A percentile compares a stretch with the other conserved stretches of the same genome.
Conservation (phyloP, 169 alveolate species). For the Plasmodium ovale region DNA sequence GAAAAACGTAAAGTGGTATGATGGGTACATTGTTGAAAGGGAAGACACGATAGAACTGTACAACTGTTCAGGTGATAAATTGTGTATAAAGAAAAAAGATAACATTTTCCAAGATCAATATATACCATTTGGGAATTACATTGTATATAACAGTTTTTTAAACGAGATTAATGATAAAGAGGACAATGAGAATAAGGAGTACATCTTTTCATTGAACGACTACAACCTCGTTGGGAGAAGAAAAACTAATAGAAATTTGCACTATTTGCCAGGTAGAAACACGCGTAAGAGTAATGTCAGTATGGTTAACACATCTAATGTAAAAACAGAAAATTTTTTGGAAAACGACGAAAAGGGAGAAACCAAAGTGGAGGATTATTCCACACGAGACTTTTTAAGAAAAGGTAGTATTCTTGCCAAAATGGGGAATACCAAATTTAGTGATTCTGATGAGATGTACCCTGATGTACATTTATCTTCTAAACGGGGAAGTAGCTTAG, state of each 20-base stretch:
- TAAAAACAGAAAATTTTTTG: no score
- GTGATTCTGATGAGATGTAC: no score
- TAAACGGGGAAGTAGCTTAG: no score
- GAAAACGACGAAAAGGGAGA: no score
- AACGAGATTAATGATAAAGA: not conserved
- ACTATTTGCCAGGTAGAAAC: no score
- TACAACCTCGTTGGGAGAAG: not conserved
- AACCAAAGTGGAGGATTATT: no score
- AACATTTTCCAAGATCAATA: constrained; percentile 23
- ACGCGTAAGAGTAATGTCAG: no score
- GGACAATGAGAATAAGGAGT: not conserved
- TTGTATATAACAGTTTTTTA: constrained; percentile 37
- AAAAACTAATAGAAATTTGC: not conserved
- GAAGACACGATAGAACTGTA: constrained; percentile 18
- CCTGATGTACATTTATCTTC: no score
- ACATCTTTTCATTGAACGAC: not conserved
- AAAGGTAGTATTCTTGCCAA: no score
- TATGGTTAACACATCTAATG: no score
- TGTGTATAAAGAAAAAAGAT: not conserved
- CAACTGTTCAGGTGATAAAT: constrained; percentile 7
- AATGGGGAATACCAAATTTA: no score
- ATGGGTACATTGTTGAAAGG: constrained; percentile 26
- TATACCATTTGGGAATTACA: constrained; percentile 31
- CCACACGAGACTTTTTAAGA: no score
- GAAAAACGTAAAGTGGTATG: constrained; percentile 50